Evolutionary conservation across 352 stramenopile species (phyloP).

Genomic region (Elongisporangium senticosum): DNA sequence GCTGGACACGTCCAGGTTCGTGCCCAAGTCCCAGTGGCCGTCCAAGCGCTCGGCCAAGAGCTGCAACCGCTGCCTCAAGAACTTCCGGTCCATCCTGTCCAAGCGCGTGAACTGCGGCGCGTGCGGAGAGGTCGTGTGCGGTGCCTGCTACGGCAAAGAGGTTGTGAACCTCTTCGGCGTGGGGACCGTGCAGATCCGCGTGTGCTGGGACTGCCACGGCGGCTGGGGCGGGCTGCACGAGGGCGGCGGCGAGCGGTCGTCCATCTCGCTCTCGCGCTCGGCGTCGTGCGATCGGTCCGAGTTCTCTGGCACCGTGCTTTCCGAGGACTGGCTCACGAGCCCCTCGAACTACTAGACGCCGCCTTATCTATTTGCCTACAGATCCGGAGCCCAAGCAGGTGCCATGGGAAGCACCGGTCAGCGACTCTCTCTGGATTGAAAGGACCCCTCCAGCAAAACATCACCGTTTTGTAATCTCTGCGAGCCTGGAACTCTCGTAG

Average conservation of each 20-base stretch:
- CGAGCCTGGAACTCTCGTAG: no score
- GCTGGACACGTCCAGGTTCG: constrained; percentile 40
- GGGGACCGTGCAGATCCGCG: constrained; percentile 31
- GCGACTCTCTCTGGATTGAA: background rate
- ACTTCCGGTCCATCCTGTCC: constrained; percentile 29
- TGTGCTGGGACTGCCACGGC: constrained; percentile 13
- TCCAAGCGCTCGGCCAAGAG: constrained; percentile 19
- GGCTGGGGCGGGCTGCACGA: background rate
- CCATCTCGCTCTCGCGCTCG: background rate
- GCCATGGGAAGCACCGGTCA: no score
- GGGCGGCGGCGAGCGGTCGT: background rate
- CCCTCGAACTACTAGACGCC: background rate
- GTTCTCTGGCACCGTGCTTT: background rate
- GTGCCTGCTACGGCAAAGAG: constrained; percentile 28
- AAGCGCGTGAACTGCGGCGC: constrained; percentile 34
- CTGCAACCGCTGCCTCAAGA: constrained; percentile 28
- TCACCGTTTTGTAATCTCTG: no score
- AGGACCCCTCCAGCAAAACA: no score
- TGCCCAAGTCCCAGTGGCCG: constrained; percentile 39
- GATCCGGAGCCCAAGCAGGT: background rate
- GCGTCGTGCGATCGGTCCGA: background rate
- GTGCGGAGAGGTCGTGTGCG: constrained; percentile 32
- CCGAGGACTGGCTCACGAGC: background rate
- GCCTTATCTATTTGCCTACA: background rate
- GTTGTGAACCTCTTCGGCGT: constrained; percentile 29